A percentile compares a stretch with the other conserved stretches of the same genome.
Evolutionary conservation across 768 basidiomycete species (phyloP).

Genomic region (Termitomyces sp.): DNA sequence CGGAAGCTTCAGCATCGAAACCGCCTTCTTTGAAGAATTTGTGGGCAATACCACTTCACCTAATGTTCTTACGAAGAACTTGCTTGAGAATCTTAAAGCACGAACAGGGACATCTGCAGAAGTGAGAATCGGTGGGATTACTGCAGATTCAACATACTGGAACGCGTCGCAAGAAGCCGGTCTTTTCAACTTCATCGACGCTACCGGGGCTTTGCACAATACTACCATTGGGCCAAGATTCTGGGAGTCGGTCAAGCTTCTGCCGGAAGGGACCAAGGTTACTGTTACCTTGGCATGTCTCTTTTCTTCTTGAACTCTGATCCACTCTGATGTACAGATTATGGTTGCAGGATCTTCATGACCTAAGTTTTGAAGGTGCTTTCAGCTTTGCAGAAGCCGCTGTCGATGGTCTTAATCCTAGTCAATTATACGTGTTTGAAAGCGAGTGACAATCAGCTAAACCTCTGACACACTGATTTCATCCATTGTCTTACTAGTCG

Average conservation of each 20-base stretch:
- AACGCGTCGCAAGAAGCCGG: slow-evolving; percentile 34
- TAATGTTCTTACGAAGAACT: slow-evolving; percentile 38
- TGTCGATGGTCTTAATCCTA: slow-evolving; percentile 29
- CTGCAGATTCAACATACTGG: slow-evolving; percentile 52
- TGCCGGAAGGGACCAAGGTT: slow-evolving; percentile 45
- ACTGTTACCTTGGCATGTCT: slow-evolving; percentile 39
- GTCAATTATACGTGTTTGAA: slow-evolving; percentile 41
- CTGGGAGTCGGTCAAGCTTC: slow-evolving; percentile 42
- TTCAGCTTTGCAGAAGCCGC: slow-evolving; percentile 42
- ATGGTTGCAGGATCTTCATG: slow-evolving; percentile 38
- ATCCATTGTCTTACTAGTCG: slow-evolving; percentile 30
- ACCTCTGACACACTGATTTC: neutral
- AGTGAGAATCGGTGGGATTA: slow-evolving; percentile 51
- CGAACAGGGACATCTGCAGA: slow-evolving; percentile 44
- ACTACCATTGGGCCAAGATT: slow-evolving; percentile 50
- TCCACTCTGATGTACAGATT: too few relatives aligned
- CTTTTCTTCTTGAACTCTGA: neutral
- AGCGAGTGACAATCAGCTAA: slow-evolving; percentile 24
- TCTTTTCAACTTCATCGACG: slow-evolving; percentile 42
- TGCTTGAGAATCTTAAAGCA: slow-evolving; percentile 42
- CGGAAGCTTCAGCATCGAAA: slow-evolving; percentile 54
- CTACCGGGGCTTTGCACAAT: slow-evolving; percentile 40
- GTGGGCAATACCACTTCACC: slow-evolving; percentile 42
- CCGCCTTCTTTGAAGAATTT: slow-evolving; percentile 49
- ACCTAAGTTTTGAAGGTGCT: slow-evolving; percentile 39